Evolutionary conservation across 768 basidiomycete species (phyloP), one percentile per base, ranked within the genome.

Genomic region (Boletus sensibilis): DNA sequence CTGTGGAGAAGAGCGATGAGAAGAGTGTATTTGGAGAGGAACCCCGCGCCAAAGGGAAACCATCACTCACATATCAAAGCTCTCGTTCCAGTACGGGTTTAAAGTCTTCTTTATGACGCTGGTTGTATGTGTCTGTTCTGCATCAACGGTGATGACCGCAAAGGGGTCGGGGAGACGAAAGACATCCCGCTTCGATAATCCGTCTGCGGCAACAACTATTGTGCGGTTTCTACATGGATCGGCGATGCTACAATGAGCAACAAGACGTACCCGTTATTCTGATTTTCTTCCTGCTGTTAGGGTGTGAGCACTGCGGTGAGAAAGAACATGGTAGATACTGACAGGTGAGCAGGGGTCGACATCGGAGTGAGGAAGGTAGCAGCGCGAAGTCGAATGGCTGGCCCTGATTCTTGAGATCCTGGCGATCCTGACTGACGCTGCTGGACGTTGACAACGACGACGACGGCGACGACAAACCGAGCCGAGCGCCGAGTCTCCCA

Each of bases 131-230:
- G 95, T 98, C 74, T 98, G 95, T 72, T 97, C 94, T 4, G 94
- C 93, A 64, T 99, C 97, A 41, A 98, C 94, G 21, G 96, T 98
- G 72, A 99, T 90, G 66, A 99, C 94, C 6, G 97, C 96, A 71
- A 98, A 98, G 5, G 97, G 96, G 74, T 98, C 95, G 4, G 96
- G 97, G 7, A 98, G 86, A 50, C 95, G 86, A 71, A 97, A 94
- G 52, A 96, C 93, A 78, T 97, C 94, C 55, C 94, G 90, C 77
- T 96, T 97, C 45, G 89, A 89, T 20, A 97, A 77, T 14, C 90
- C 90, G 75, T 97, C 94, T 44, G 94, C 97, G 53, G 97, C 96
- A 60, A 99, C 94, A 59, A 95, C 94, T 97, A 64, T 31, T 4
- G 54, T 49, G 53, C 3, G 50, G 57, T 60, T 45, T 29, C 49